Evolutionary conservation across 768 basidiomycete species (phyloP), one percentile per base, ranked within the genome.

Genomic region (Collybia nuda): DNA sequence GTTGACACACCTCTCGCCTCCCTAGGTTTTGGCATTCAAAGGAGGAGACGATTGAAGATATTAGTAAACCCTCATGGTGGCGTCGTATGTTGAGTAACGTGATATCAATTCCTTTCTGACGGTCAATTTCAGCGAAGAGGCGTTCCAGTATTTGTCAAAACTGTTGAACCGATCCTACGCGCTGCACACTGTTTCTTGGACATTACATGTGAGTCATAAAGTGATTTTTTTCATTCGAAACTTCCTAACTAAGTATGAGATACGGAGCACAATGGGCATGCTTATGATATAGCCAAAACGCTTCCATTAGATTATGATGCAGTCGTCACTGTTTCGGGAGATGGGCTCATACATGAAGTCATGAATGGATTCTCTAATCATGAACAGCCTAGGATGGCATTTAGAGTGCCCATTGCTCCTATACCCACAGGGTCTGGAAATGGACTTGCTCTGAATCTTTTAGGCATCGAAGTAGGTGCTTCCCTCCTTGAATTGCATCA

Each of bases 351-450:
- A 14, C 88, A 93, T 60, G 93, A 95, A 68, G 75, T 91, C 19
- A 58, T 93, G 62, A 95, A 95, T 60, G 93, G 92, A 2, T 81
- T 93, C 49, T 83, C 87, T 2, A 71, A 83, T 47, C 86, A 88
- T 51, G 66, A 71, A 23, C 71, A 84, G 32, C 81, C 86, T 1
- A 63, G 70, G 29, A 74, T 72, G 41, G 91, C 88, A 0, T 79
- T 93, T 49, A 63, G 62, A 40, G 81, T 83, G 24, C 90, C 93
- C 1, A 67, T 95, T 21, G 82, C 84, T 0, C 90, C 86, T 2
- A 82, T 94, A 60, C 90, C 93, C 5, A 84, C 86, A 15, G 91
- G 91, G 2, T 89, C 89, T 11, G 91, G 86, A 4, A 94, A 94
- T 56, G 91, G 82, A 2, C 67, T 86, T 19, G 77, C 85, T 21